A percentile compares a stretch with the other conserved stretches of the same genome.
Evolutionary conservation across 2,329 filamentous ascomycete species (phyloP).

Genomic region (Aspergillus brasiliensis): DNA sequence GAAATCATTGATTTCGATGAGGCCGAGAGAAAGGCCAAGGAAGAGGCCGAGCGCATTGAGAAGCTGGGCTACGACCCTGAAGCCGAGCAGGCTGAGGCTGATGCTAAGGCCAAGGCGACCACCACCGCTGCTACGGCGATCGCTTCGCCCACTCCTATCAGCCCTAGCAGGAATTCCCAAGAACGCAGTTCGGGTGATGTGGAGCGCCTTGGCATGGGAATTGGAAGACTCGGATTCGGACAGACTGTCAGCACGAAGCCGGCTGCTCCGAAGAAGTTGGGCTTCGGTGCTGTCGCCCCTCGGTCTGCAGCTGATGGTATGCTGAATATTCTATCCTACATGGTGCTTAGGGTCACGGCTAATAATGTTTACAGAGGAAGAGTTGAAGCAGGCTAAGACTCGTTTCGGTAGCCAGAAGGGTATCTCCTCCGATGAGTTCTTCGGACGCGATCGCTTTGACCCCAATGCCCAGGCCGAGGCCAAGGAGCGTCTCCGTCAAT

Average conservation of each 20-base stretch:
- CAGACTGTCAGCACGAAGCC: constrained; percentile 70
- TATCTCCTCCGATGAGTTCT: constrained; percentile 98
- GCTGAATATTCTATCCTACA: constrained; percentile 19
- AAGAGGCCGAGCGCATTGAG: constrained; percentile 93
- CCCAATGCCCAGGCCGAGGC: constrained; percentile 79
- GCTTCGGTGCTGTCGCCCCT: constrained; percentile 82
- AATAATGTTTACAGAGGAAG: constrained; percentile 58
- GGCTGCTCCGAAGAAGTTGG: constrained; percentile 71
- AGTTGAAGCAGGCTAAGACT: constrained; percentile 77
- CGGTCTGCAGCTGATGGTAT: constrained; percentile 70
- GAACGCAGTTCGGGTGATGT: constrained; percentile 71
- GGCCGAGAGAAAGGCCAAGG: constrained; percentile 94
- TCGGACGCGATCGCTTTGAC: constrained; percentile 86
- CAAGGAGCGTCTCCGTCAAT: constrained; percentile 82
- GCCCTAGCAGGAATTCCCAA: constrained; percentile 59
- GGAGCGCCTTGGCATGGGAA: constrained; percentile 86
- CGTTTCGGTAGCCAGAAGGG: constrained; percentile 94
- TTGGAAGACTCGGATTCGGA: constrained; percentile 82
- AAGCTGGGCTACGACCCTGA: constrained; percentile 95
- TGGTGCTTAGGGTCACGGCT: constrained; percentile 3
- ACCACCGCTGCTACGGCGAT: constrained; percentile 62
- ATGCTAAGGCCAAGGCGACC: constrained; percentile 39
- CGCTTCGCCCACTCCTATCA: constrained; percentile 74
- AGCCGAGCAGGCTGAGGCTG: constrained; percentile 65
- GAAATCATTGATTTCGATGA: constrained; percentile 94